Evolutionary conservation across 768 basidiomycete genomes (phyloP), one percentile per base, ranked within the genome.

Genomic region (Roridomyces roridus): DNA sequence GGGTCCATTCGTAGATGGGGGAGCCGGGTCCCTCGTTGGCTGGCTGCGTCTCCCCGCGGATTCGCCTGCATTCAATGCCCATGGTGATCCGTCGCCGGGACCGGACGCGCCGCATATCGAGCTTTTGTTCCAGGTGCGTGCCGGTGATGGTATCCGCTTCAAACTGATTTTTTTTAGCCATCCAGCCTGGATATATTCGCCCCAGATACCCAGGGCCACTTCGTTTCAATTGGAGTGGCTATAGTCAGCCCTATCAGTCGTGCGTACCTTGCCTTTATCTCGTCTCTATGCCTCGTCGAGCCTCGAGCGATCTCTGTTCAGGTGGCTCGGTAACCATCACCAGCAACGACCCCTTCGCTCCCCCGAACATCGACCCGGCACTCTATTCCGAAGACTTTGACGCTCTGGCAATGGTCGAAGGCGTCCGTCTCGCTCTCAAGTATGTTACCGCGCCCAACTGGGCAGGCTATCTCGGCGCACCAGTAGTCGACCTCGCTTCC

Each of bases 61-160:
- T 21, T 45, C 44, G 14, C 26, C 51, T 10, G 44, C 44, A 5
- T 46, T 53, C 8, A 23, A 4, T 1, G 36, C 8, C 1, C 20
- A 39, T n/a, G 36, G 12, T 4, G 51, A 53, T 20, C 51, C 51
- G 5, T 46, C 44, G 2, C 2, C 51, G 5, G 51, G 51, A 15
- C 51, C 36, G 0, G 44, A 5, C 1, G 44, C 51, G 36, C 51
- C 51, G 25, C 51, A 53, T 20, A n/a, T 53, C 28, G 51, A 53
- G 28, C 15, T 53, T 3, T 0, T 10, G 10, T 53, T 53, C 43
- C n/a, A n/a, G n/a, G n/a, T n/a, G n/a, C n/a, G n/a, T n/a, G n/a
- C n/a, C n/a, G n/a, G n/a, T n/a, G n/a, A n/a, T n/a, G n/a, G n/a
- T n/a, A n/a, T n/a, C n/a, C n/a, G n/a, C n/a, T n/a, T n/a, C n/a